Evolutionary conservation across 2,329 filamentous ascomycete species (phyloP), one percentile per base, ranked within the genome.

Genomic region (Curvularia sp.): DNA sequence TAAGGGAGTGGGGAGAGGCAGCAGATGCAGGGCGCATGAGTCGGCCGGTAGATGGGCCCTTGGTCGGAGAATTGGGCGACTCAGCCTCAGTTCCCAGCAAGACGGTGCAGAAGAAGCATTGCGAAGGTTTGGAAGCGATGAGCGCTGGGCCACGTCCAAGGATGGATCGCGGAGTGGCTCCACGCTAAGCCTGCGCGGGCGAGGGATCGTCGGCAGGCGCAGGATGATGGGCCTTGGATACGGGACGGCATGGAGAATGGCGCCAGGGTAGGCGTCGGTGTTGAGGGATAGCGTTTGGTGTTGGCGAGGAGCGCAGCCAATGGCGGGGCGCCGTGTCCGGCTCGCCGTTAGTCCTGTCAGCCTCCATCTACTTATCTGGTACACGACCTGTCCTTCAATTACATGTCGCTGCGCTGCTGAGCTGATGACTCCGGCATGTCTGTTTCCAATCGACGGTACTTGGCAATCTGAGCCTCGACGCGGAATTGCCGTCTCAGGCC

Each of bases 261-360:
- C 44, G 41, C 47, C 60, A 58, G 62, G 60, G 56, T 52, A 49
- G 38, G 43, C 28, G 8, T 7, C 9, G 46, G n/a, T 47, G 54
- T 51, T 49, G 51, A 57, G 41, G 50, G 56, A 58, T 60, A 55
- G 55, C 51, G 49, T n/a, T 49, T 15, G 1, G 9, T 44, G 50
- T 28, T 46, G 24, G 43, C 22, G 33, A 9, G 12, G 18, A 24
- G 22, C 22, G 22, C 28, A 22, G 10, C 63, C 63, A 63, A 63
- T 63, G 41, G 55, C 47, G 47, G 58, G 44, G 20, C 50, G 35
- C 57, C 28, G 58, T 51, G 49, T 52, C 43, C 5, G 26, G 39
- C 43, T 24, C 15, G 30, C 42, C 24, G 55, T 58, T 54, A 50
- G 62, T 57, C 52, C 38, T 50, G 56, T 60, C 56, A 64, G 62